Evolutionary conservation across 805 yeast genomes (phyloP), one percentile per base, ranked within the genome.

Genomic region (Myxozyma melibiosi): DNA sequence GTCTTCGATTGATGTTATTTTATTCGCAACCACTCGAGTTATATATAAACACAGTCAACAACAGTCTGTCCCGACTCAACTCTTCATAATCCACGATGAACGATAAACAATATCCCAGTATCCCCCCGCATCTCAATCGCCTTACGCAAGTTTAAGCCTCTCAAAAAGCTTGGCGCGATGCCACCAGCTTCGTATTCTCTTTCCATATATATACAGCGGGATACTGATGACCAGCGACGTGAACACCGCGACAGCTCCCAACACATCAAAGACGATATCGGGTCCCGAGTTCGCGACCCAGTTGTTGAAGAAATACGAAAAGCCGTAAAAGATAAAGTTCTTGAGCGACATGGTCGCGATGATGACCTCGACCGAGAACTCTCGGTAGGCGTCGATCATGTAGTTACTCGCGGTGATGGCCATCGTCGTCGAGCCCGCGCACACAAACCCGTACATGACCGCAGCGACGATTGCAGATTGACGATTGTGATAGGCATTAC

Each of bases 301-400:
- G 25, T 43, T 16, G 31, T 43, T 43, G 37, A 43, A 43, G 9
- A 43, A 43, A 30, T 43, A 43, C 5, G 47, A 43, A 43, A 43
- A 43, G 14, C 47, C 47, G 37, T 30, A 43, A 28, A 43, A 43
- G 27, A 43, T 16, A 13, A 43, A 18, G n/a, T 43, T 43, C 47
- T 43, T 43, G 37, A 43, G 14, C 3, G 47, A 28, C 47, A 43
- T 43, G 3, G 30, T 22, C 2, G 30, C 27, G 1, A 43, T 18
- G 20, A 43, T 27, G n/a, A 43, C 28, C 20, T 28, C 37, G 14
- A 43, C 30, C 16, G 47, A 43, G 2, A 43, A 24, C 6, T 43
- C 47, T 16, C 47, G 47, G 11, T 43, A 43, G 7, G 47, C 47
- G 20, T 43, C 47, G n/a, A 43, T 31, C 47, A 27, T 43, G 33